Base-by-base conservation (phyloP, 345 rosid species). In the Salix udensis region DNA sequence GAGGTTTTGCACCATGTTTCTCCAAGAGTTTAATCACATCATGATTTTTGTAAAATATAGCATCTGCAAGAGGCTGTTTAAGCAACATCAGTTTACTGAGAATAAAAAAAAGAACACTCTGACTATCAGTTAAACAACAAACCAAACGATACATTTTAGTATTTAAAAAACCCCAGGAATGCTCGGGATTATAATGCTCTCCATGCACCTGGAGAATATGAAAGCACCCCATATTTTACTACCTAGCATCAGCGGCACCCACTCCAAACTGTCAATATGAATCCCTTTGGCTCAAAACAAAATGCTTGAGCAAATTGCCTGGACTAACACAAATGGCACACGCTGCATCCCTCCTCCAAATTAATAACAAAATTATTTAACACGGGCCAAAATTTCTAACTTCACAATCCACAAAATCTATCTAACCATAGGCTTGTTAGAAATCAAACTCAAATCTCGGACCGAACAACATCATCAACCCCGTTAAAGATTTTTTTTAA, bases 21-120 rank as follows among this genome's bases (percentile, higher is more conserved):
- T 95, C 98, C 78, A 95, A 82, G 76, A 93, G 84, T 76, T 90
- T 88, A 72, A 95, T 91, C 76, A 90, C 96, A 52, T 91, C 91
- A 70, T 90, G 82, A 58, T 95, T 87, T 77, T 91, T 91, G 78
- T 93, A 95, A 73, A 88, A 78, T 77, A 95, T 89, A 65, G 98
- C 98, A 85, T 95, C 98, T 76, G 94, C 92, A 83, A 91, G 86
- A 65, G 97, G 98, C 98, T 95, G 92, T 77, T 75, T 6, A 78
- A 79, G 74, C 79, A 62, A 72, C 40, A 86, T 80, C 65, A 83
- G 83, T 78, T 68, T 10, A 50, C 24, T 40, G 28, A 58, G 14
- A 13, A 31, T 31, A 70, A 30, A 2, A 21, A 40, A 39, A 10
- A 40, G 6, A 10, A 40, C 44, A 2, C 36, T 24, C 5, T 7